These are phyloP conservation scores for Tolypocladium endophyticum DNA, from an alignment of 2,329 filamentous ascomycete genomes.

Conservation along the genomic window DNA sequence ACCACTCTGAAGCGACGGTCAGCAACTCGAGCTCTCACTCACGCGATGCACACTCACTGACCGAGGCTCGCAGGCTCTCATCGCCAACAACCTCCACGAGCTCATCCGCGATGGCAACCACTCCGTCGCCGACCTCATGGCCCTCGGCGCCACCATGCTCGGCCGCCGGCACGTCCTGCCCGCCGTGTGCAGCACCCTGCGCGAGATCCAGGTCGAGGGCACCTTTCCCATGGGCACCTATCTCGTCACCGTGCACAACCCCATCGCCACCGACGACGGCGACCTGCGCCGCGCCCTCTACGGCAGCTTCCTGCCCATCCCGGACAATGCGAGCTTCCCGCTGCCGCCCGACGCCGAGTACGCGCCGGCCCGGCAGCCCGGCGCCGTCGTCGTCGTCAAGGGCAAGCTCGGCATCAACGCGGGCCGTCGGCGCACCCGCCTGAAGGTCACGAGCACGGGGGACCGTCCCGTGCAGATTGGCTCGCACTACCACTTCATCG, in stretches of 20 bases:
- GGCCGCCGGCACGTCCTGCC: slow-evolving; percentile 86
- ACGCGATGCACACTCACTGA: not conserved
- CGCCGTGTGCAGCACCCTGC: slow-evolving; percentile 65
- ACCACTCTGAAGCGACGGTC: slow-evolving; percentile 80
- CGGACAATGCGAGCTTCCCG: slow-evolving; percentile 57
- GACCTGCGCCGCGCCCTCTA: slow-evolving; percentile 81
- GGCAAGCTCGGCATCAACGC: slow-evolving; percentile 60
- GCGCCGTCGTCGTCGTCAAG: slow-evolving; percentile 65
- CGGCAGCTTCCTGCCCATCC: slow-evolving; percentile 80
- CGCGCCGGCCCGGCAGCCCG: slow-evolving; percentile 58
- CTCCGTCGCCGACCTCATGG: slow-evolving; percentile 87
- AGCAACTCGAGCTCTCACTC: slow-evolving; percentile 10
- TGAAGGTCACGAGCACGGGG: slow-evolving; percentile 75
- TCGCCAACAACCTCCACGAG: slow-evolving; percentile 85
- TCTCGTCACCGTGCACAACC: slow-evolving; percentile 87
- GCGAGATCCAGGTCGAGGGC: slow-evolving; percentile 85
- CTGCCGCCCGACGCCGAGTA: slow-evolving; percentile 55
- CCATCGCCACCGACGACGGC: slow-evolving; percentile 76
- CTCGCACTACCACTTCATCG: slow-evolving; percentile 92
- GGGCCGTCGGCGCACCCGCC: slow-evolving; percentile 58
- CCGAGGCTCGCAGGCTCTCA: slow-evolving; percentile 49
- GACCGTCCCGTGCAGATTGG: slow-evolving; percentile 89
- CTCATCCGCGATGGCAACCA: slow-evolving; percentile 94
- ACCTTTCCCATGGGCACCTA: slow-evolving; percentile 88
- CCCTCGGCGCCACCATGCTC: slow-evolving; percentile 81